These are phyloP conservation scores for Pulveroboletus ravenelii DNA, from an alignment of 768 basidiomycete genomes.

Conservation along the genomic window DNA sequence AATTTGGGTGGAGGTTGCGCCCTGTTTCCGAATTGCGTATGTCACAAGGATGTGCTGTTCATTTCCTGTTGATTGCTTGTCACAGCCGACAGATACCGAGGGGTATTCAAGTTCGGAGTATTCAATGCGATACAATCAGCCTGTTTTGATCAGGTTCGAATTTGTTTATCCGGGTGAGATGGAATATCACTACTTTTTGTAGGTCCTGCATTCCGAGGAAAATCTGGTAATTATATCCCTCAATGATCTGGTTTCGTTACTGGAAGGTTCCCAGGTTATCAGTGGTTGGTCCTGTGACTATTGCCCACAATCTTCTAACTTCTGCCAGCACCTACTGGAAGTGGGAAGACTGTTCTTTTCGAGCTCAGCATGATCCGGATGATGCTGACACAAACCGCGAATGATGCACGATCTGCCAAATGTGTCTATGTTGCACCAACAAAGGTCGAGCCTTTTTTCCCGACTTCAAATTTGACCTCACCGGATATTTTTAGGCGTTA, in stretches of 20 bases:
- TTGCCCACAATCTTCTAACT: constrained; percentile 3
- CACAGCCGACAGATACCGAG: constrained; percentile 75
- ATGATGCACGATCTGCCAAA: constrained; percentile 40
- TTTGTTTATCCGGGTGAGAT: background rate
- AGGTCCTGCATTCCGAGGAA: constrained; percentile 57
- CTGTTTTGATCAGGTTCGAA: constrained; percentile 66
- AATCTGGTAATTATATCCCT: constrained; percentile 50
- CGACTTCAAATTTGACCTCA: background rate
- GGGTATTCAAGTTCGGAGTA: constrained; percentile 80
- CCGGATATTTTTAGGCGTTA: constrained; percentile 53
- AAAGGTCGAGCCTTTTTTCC: constrained; percentile 46
- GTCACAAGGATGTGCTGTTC: constrained; percentile 11
- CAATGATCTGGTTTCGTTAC: background rate
- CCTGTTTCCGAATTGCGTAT: constrained; percentile 72
- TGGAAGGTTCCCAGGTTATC: constrained; percentile 49
- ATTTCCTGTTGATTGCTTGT: constrained; percentile 5
- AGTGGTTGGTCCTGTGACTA: constrained; percentile 45
- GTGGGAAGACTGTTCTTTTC: constrained; percentile 94
- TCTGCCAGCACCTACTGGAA: constrained; percentile 82
- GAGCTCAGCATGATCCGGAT: constrained; percentile 84
- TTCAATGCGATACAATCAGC: constrained; percentile 91
- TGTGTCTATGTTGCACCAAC: constrained; percentile 93
- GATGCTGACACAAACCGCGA: constrained; percentile 47
- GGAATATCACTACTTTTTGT: background rate
- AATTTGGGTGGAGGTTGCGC: constrained; percentile 49